Conservation (phyloP, 129 eudicot genomes). For the Tagetes patula region DNA sequence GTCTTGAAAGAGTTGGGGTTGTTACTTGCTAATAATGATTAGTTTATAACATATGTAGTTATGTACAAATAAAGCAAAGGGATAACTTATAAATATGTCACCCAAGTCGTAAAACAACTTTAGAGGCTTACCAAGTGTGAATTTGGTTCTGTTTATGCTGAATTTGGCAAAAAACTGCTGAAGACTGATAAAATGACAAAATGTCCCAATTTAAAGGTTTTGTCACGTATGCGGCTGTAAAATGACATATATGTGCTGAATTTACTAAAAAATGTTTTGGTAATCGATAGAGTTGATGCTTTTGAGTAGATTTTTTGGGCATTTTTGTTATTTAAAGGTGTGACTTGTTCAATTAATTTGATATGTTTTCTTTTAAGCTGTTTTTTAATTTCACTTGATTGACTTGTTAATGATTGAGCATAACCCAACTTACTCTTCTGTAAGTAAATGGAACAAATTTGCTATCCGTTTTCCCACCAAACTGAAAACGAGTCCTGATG, state of each 20-base stretch:
- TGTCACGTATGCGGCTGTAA: neutral
- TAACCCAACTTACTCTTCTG: neutral
- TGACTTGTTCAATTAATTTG: neutral
- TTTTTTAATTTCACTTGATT: neutral
- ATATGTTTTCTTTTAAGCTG: neutral
- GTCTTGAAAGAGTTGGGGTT: neutral
- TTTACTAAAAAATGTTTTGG: neutral
- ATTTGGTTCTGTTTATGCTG: neutral
- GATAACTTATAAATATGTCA: neutral
- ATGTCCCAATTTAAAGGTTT: neutral
- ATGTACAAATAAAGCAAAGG: neutral
- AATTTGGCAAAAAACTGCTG: neutral
- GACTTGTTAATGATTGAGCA: neutral
- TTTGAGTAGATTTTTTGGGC: no score
- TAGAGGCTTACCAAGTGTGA: neutral
- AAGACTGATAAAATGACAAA: neutral
- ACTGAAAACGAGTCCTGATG: neutral
- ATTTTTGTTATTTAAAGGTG: no score
- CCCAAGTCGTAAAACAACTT: neutral
- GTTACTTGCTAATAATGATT: neutral
- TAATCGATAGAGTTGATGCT: neutral
- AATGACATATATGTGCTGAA: neutral
- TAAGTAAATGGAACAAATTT: neutral
- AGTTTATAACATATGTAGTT: neutral
- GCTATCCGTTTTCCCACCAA: neutral